These are phyloP conservation scores for Populus tomentosa DNA, from an alignment of 441 rosid genomes.

Conservation along the genomic window DNA sequence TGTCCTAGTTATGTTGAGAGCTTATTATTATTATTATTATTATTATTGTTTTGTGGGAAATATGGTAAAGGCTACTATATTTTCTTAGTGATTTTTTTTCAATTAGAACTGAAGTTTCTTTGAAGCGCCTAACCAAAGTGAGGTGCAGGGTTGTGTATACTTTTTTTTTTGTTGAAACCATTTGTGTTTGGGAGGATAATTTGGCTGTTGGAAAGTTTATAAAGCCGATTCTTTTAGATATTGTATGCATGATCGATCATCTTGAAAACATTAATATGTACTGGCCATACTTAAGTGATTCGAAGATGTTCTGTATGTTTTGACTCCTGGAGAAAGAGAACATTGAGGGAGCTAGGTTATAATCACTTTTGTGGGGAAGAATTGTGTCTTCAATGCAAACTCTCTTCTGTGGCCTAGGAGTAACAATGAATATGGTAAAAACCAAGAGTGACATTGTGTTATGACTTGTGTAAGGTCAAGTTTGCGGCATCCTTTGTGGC, in stretches of 20 bases:
- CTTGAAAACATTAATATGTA: background rate
- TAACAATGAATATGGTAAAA: background rate
- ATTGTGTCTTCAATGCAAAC: background rate
- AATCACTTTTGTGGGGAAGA: background rate
- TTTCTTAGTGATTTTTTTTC: background rate
- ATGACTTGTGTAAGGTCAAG: background rate
- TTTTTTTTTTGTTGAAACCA: background rate
- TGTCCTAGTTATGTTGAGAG: background rate
- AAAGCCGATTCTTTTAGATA: background rate
- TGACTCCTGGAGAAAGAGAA: background rate
- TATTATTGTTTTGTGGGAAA: background rate
- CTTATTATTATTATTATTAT: too few species aligned
- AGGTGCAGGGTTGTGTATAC: background rate
- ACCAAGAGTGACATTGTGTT: background rate
- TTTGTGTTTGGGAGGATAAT: background rate
- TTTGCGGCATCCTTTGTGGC: background rate
- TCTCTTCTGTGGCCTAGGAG: background rate
- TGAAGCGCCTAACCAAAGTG: background rate
- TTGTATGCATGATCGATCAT: background rate
- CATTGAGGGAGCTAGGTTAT: background rate
- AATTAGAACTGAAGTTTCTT: background rate
- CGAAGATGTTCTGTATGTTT: background rate
- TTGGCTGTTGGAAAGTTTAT: background rate
- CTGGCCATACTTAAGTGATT: background rate
- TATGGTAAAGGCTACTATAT: background rate